Conservation (phyloP, 306 rosid species). For the Castanopsis chinensis region DNA sequence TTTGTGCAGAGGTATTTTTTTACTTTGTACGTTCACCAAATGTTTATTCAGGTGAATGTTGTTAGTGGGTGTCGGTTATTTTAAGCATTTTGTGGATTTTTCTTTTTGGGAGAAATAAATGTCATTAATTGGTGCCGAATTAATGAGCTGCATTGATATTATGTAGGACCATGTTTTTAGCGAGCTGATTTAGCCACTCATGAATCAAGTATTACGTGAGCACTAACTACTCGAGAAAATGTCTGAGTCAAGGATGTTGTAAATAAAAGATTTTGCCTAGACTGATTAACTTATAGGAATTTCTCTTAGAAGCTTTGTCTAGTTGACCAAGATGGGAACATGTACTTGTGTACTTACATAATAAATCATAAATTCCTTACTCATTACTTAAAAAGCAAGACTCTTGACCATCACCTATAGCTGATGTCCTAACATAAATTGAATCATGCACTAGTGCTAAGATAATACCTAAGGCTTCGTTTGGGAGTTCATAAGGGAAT, state of each 20-base stretch:
- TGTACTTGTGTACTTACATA: too few relatives aligned
- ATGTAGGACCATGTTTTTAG: background rate
- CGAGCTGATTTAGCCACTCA: background rate
- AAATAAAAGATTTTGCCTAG: background rate
- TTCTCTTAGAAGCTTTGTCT: background rate
- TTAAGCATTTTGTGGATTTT: background rate
- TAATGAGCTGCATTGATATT: background rate
- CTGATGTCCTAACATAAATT: background rate
- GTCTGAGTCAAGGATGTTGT: background rate
- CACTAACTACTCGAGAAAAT: background rate
- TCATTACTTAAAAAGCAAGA: background rate
- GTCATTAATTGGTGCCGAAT: background rate
- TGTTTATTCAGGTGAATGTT: background rate
- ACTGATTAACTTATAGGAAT: background rate
- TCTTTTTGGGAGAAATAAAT: background rate
- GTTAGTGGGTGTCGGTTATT: background rate
- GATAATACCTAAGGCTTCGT: too few relatives aligned
- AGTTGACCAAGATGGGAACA: too few relatives aligned
- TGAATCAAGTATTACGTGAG: background rate
- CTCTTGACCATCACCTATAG: background rate
- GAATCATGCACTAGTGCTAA: background rate
- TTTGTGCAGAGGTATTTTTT: conserved; percentile 51
- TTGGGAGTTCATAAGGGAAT: too few relatives aligned
- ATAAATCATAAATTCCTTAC: background rate
- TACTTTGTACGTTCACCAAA: background rate